A percentile compares a stretch with the other conserved stretches of the same genome.
Conservation (phyloP, 1,284 basidiomycete genomes). For the Mycena citricolor region DNA sequence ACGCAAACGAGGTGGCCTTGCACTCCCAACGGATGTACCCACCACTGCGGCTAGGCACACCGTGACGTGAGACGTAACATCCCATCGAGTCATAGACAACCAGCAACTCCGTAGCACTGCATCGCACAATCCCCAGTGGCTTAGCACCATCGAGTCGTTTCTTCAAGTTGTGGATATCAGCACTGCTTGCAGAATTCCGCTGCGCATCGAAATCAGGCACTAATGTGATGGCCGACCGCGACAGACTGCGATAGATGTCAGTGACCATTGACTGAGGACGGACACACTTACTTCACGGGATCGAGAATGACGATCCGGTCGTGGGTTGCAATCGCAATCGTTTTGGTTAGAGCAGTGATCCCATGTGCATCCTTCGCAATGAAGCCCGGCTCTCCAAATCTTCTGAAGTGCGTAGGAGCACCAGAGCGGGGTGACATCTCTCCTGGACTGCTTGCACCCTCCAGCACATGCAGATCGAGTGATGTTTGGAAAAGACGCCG, state of each 20-base stretch:
- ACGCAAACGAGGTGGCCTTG: slow-evolving; percentile 56
- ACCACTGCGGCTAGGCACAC: slow-evolving; percentile 56
- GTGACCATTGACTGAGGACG: background rate
- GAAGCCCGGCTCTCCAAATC: slow-evolving; percentile 67
- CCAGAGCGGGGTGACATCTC: slow-evolving; percentile 32
- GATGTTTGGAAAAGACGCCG: slow-evolving; percentile 61
- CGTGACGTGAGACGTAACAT: slow-evolving; percentile 71
- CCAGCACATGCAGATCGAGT: slow-evolving; percentile 42
- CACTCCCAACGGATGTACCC: slow-evolving; percentile 76
- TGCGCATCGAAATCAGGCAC: slow-evolving; percentile 63
- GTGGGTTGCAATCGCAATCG: slow-evolving; percentile 61
- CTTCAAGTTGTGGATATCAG: slow-evolving; percentile 54
- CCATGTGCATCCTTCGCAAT: slow-evolving; percentile 67
- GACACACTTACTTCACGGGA: slow-evolving; percentile 58
- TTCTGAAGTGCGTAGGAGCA: slow-evolving; percentile 45
- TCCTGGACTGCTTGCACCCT: slow-evolving; percentile 50
- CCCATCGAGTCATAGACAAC: slow-evolving; percentile 72
- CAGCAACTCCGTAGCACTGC: slow-evolving; percentile 57
- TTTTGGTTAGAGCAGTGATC: slow-evolving; percentile 57
- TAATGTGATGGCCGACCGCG: slow-evolving; percentile 40
- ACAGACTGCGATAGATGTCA: slow-evolving; percentile 33
- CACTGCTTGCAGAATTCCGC: slow-evolving; percentile 30
- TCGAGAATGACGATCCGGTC: slow-evolving; percentile 64
- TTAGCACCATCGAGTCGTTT: slow-evolving; percentile 55
- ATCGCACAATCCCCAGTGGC: slow-evolving; percentile 65